A percentile compares a stretch with the other conserved stretches of the same genome.
These are phyloP conservation scores for Lichtheimia ramosa DNA, from an alignment of 371 early-diverging fungal species.

Conservation along the genomic window DNA sequence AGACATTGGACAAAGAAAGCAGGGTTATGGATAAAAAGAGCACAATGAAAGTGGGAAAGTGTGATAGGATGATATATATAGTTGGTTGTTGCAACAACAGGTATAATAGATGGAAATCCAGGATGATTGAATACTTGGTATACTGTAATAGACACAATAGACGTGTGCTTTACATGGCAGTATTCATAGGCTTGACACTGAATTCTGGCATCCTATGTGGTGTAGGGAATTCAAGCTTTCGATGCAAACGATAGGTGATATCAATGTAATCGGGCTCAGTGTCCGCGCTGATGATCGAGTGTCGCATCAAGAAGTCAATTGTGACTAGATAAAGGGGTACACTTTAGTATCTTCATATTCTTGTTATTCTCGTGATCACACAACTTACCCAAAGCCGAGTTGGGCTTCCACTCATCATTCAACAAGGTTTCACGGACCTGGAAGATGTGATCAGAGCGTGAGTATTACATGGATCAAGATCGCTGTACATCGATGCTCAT, in stretches of 20 bases:
- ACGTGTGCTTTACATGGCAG: no score
- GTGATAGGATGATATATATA: no score
- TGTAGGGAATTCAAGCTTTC: constrained; percentile 69
- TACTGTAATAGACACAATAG: no score
- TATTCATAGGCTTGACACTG: no score
- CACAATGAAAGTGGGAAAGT: no score
- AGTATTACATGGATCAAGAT: no score
- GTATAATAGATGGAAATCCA: no score
- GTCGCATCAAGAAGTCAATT: constrained; percentile 85
- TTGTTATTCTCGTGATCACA: background rate
- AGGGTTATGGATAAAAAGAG: no score
- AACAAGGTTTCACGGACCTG: constrained; percentile 43
- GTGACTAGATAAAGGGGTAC: constrained; percentile 36
- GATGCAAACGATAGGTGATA: constrained; percentile 65
- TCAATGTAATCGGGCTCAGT: constrained; percentile 82
- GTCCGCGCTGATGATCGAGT: constrained; percentile 70
- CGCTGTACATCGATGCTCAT: constrained; percentile 26
- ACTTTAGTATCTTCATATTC: background rate
- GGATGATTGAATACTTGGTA: no score
- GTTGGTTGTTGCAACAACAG: no score
- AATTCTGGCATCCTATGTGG: constrained; percentile 26
- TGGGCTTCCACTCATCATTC: constrained; percentile 81
- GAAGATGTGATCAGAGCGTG: no score
- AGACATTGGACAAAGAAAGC: no score
- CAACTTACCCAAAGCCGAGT: constrained; percentile 59